Conservation (phyloP, 225 moss, liverwort and hornwort genomes). For the Pseudoscleropodium purum region DNA sequence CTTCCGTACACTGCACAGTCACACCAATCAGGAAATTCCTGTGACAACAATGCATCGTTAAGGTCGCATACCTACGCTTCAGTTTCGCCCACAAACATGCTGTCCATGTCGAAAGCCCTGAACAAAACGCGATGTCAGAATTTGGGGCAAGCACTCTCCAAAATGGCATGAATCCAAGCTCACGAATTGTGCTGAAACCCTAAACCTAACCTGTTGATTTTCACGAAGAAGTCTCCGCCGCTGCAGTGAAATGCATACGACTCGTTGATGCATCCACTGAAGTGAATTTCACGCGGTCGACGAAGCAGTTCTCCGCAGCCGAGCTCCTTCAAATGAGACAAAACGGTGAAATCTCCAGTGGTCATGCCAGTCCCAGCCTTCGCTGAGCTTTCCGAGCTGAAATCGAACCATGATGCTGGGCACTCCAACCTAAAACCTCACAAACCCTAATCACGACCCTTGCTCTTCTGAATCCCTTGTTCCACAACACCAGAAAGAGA, state of each 20-base stretch:
- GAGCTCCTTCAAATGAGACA: slow-evolving; percentile 65
- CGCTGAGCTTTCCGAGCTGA: slow-evolving; percentile 48
- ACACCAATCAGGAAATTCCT: background rate
- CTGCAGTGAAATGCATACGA: slow-evolving; percentile 63
- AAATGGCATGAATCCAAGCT: background rate
- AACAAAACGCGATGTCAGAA: background rate
- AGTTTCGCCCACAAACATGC: slow-evolving; percentile 74
- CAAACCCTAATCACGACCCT: background rate
- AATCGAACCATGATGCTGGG: slow-evolving; percentile 69
- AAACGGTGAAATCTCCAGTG: slow-evolving; percentile 58
- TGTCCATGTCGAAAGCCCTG: slow-evolving; percentile 57
- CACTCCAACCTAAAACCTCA: slow-evolving; percentile 32
- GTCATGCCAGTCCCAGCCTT: slow-evolving; percentile 16
- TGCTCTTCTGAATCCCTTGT: background rate
- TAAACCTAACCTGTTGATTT: slow-evolving; percentile 57
- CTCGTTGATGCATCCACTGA: slow-evolving; percentile 79
- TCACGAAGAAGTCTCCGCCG: slow-evolving; percentile 63
- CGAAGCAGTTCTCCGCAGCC: slow-evolving; percentile 61
- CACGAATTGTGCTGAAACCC: background rate
- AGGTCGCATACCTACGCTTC: slow-evolving; percentile 86
- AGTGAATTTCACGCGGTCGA: slow-evolving; percentile 56
- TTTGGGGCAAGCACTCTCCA: background rate
- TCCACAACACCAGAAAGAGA: background rate
- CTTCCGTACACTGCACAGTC: background rate
- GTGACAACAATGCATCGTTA: background rate